These are phyloP conservation scores for Canavalia gladiata DNA, from an alignment of 306 rosid species.

Conservation along the genomic window DNA sequence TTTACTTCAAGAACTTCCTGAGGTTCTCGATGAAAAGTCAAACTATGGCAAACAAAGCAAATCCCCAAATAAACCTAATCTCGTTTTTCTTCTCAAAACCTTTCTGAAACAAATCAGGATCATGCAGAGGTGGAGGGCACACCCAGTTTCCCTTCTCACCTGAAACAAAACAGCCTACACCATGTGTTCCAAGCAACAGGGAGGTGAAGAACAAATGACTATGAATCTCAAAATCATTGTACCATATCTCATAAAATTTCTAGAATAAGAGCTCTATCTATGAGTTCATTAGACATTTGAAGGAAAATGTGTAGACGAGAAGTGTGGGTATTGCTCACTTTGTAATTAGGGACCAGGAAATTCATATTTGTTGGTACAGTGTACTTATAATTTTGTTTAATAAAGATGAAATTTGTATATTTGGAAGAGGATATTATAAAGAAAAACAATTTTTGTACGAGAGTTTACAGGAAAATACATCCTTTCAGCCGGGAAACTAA, in stretches of 20 bases:
- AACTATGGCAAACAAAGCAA: not conserved
- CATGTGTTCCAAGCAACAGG: not conserved
- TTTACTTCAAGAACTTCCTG: not conserved
- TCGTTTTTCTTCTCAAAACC: not conserved
- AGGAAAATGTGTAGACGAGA: too few species aligned
- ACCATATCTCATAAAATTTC: not conserved
- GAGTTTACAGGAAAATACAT: not conserved
- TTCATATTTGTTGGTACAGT: too few species aligned
- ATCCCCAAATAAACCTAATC: not conserved
- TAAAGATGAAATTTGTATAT: too few species aligned
- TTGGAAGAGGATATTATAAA: too few species aligned
- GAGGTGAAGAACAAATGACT: slow-evolving; percentile 1
- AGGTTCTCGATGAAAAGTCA: not conserved
- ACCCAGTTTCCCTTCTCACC: not conserved
- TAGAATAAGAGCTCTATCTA: not conserved
- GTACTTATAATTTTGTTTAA: too few species aligned
- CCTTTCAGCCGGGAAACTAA: slow-evolving; percentile 13
- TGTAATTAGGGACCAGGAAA: too few species aligned
- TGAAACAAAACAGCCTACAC: not conserved
- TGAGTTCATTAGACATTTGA: not conserved
- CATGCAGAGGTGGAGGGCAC: not conserved
- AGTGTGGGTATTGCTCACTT: too few species aligned
- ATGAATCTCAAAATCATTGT: slow-evolving; percentile 13
- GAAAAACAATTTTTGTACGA: too few species aligned
- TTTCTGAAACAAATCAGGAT: not conserved